Percentiles rank a stretch among this genome's conserved stretches.
These are phyloP conservation scores for Mortierella sp. DNA, from an alignment of 371 early-diverging fungal genomes.

Conservation along the genomic window DNA sequence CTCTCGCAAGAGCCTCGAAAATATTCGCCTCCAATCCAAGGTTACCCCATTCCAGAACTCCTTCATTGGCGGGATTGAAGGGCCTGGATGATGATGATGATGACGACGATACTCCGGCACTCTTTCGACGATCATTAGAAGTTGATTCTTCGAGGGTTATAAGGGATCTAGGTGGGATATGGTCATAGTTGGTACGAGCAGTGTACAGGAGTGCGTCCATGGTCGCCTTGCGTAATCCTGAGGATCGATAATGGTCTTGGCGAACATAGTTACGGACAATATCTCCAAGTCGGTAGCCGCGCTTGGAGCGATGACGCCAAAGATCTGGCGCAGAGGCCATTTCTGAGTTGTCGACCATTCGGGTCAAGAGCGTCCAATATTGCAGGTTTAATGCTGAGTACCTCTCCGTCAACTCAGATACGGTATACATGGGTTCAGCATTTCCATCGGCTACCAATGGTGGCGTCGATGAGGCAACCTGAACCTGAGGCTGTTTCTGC, in stretches of 20 bases:
- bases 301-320: slow-evolving; percentile 58
- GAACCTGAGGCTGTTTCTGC: slow-evolving; percentile 11
- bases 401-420: slow-evolving; percentile 48
- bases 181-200: slow-evolving; percentile 42
- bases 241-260: slow-evolving; percentile 50
- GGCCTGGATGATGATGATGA: slow-evolving; percentile 8
- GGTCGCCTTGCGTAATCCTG: slow-evolving; percentile 42
- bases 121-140: slow-evolving; percentile 3
- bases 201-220: slow-evolving; percentile 53
- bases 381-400: slow-evolving; percentile 64
- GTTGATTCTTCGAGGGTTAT: slow-evolving; percentile 7
- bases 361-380: slow-evolving; percentile 65
- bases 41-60: slow-evolving; percentile 51
- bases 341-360: slow-evolving; percentile 62
- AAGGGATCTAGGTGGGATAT: slow-evolving; percentile 30
- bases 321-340: slow-evolving; percentile 54
- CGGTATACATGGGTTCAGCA: slow-evolving; percentile 39
- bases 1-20: slow-evolving; percentile 40
- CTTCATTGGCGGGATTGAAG: slow-evolving; percentile 48
- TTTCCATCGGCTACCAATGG: slow-evolving; percentile 42
- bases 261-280: slow-evolving; percentile 57
- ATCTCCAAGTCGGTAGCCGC: slow-evolving; percentile 51
- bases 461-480: slow-evolving; percentile 46
- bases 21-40: slow-evolving; percentile 48
- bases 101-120: neutral